Evolutionary conservation across 2,329 filamentous ascomycete species (phyloP), one percentile per base, ranked within the genome.

Genomic region (Herpotrichia juniperi): DNA sequence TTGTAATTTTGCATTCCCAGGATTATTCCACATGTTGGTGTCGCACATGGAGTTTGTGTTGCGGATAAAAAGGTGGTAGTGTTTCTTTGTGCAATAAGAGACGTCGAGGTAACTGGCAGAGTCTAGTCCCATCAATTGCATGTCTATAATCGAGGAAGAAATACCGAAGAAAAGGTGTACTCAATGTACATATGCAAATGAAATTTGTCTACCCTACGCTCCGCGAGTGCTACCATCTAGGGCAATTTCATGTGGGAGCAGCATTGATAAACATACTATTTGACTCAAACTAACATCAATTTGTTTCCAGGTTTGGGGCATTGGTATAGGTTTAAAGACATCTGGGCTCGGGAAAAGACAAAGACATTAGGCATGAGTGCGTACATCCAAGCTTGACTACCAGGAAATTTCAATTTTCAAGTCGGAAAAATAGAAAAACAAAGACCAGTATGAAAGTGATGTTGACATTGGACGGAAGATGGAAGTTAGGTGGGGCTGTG

Each of bases 31-130:
- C 59, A 37, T 62, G n/a, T 50, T 48, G 37, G 56, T 53, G 22
- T 54, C 57, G 44, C 57, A 51, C 2, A 51, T 42, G 24, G 51
- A 54, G 35, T 63, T 57, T n/a, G 58, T 51, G 42, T 63, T 58
- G 14, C 59, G 58, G 22, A 63, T 58, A 9, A 58, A 35, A 3
- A 63, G 53, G 21, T 50, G 45, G 49, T 62, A 49, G 1, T 53
- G 54, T 30, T 57, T 61, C 48, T 62, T 63, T 11, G 51, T 58
- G 1, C 62, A 46, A 42, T 57, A 63, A 6, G 61, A 54, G 14
- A 58, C 61, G 59, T 61, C 59, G 30, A 54, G 59, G 24, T 58
- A 62, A 14, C 61, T 59, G 14, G 61, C 61, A 30, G 59, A 57
- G 4, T 59, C 61, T 9, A 64, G 50, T 30, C 61, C 61, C 22